A percentile compares a stretch with the other conserved stretches of the same genome.
phyloP scores from a whole-genome alignment of 176 grass and related monocot genomes.

The Poa pratensis region DNA sequence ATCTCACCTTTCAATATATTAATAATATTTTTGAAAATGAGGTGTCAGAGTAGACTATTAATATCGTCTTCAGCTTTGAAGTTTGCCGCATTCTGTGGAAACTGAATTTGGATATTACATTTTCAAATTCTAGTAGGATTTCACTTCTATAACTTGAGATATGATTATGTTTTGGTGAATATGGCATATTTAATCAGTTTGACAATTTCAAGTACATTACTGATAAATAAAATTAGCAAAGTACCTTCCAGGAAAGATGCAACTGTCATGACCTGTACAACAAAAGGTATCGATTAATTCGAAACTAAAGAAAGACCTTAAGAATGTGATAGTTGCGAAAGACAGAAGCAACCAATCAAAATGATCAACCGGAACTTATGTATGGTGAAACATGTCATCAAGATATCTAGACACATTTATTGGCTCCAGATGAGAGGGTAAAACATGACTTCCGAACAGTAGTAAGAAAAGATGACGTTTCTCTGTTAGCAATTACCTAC shows the following conservation, averaged over 20 bases:
- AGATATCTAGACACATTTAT: not conserved
- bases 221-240: conserved; percentile 29
- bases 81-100: not conserved
- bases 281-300: conserved; percentile 28
- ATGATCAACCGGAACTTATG: conserved; percentile 6
- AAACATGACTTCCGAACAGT: not conserved
- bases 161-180: not conserved
- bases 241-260: conserved; percentile 91
- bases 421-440: not conserved
- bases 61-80: not conserved
- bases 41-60: not conserved
- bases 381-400: conserved; percentile 29
- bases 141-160: not conserved
- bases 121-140: conserved; percentile 16
- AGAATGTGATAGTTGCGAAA: conserved; percentile 7
- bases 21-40: not conserved
- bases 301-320: conserved; percentile 1
- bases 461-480: conserved; percentile 2
- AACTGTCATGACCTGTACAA: conserved; percentile 81
- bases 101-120: not conserved
- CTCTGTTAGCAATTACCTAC: not conserved
- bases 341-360: conserved; percentile 4
- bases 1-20: conserved; percentile 1
- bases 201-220: not conserved
- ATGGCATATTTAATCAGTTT: not conserved